Evolutionary conservation across 768 basidiomycete species (phyloP), one percentile per base, ranked within the genome.

Genomic region (Cyathus striatus): DNA sequence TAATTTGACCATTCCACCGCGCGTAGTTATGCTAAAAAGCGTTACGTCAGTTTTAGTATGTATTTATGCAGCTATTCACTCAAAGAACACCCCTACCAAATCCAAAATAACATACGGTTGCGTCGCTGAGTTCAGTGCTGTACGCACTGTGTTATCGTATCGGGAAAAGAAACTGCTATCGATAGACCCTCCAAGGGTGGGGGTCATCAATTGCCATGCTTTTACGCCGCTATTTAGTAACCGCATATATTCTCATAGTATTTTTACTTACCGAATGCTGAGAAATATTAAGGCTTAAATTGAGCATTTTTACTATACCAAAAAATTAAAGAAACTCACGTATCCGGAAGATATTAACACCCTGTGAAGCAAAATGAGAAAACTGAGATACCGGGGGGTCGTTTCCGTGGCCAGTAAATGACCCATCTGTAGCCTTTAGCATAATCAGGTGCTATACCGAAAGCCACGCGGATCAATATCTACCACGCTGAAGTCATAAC

Each of bases 181-280:
- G 51, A 79, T 68, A 12, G 64, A 53, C 2, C 73, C 75, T 33
- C 76, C 75, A 6, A 79, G 53, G 36, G 63, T 62, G 18, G 72
- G 73, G 7, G 72, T 73, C 69, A 72, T 72, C 38, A 71, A 54
- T 47, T 77, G 75, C 75, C 77, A 78, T 6, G 74, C 75, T 65
- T 51, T n/a, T 18, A 48, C 47, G 24, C 24, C 22, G 39, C 23
- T 32, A 23, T 36, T 44, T 21, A 35, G 30, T 21, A 12, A 32
- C 23, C 41, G 26, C 43, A 47, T 47, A 27, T 53, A 47, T 51
- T 33, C n/a, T 9, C 7, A 38, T 43, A 50, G 38, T 37, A 33
- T 21, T 37, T 18, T 9, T 9, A 41, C 56, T 37, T 48, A 61
- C 58, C 60, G 41, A 65, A 62, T 7, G 62, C 62, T 60, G 38